phyloP scores from a whole-genome alignment of 176 grass and related monocot genomes.

The Raddia distichophylla region DNA sequence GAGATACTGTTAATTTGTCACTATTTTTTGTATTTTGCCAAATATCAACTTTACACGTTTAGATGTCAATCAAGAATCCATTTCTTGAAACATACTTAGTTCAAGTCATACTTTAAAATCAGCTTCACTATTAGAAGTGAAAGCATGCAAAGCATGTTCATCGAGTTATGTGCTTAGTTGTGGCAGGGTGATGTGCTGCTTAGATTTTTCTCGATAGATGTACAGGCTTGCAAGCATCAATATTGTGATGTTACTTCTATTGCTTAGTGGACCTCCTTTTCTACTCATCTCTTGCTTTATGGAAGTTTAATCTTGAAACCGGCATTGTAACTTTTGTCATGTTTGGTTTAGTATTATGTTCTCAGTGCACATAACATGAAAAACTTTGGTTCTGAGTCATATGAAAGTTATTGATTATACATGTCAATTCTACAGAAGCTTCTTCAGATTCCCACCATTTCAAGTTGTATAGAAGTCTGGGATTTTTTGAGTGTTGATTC shows the following conservation, averaged over 20 bases:
- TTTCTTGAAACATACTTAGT: constrained; percentile 34
- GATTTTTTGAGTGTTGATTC: constrained; percentile 96
- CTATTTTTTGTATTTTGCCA: constrained; percentile 19
- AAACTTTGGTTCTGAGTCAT: neutral
- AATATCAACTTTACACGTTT: neutral
- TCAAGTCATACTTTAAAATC: neutral
- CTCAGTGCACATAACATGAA: neutral
- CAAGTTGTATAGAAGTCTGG: constrained; percentile 98
- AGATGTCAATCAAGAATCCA: constrained; percentile 12
- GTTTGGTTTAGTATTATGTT: constrained; percentile 3
- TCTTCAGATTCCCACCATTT: constrained; percentile 93
- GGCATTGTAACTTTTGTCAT: constrained; percentile 4
- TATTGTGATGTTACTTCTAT: constrained; percentile 29
- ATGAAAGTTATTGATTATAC: constrained; percentile 23
- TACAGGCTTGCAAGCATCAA: constrained; percentile 1
- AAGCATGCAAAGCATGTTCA: constrained; percentile 5
- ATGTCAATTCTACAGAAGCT: constrained; percentile 70
- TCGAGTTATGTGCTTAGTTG: neutral
- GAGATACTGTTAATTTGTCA: constrained; percentile 35
- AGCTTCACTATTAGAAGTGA: constrained; percentile 14
- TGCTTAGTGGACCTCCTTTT: constrained; percentile 9
- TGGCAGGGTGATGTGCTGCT: neutral
- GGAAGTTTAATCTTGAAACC: constrained; percentile 25
- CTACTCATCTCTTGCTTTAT: constrained; percentile 28
- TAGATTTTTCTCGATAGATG: neutral